Evolutionary conservation across 2,329 filamentous ascomycete genomes (phyloP), one percentile per base, ranked within the genome.

Genomic region (Stachybotrys chartarum): DNA sequence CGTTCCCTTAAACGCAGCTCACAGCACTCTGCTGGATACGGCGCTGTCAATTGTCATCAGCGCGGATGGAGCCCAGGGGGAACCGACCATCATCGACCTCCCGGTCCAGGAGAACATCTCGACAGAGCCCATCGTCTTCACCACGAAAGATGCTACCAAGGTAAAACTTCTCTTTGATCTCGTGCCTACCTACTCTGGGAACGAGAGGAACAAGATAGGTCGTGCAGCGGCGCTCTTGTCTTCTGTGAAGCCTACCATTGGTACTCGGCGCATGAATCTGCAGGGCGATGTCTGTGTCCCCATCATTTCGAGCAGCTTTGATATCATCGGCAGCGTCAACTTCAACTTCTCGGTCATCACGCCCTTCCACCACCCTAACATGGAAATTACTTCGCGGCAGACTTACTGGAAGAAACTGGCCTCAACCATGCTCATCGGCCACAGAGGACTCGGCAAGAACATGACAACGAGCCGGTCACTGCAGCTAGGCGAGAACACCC

Each of bases 311-410:
- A 86, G 86, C 42, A 90, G 82, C 57, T 75, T 97, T 39, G 93
- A 97, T 57, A 86, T 97, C 10, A 97, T 99, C 61, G 95, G 94
- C 16, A 85, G 87, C 0, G 90, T 99, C 61, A 96, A 96, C 65
- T 99, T 99, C 78, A 97, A 97, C 70, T 97, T 97, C 68, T 75
- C 96, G 35, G 83, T 97, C 65, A 91, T 99, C 63, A 97, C 91
- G 1, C 93, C 94, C 0, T 99, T 99, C 72, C 82, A 85, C 17
- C 94, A 97, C 69, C 90, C 91, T 7, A 95, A 95, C 57, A 94
- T 99, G 87, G 88, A 89, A 55, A 86, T 97, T 60, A 94, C 88
- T 1, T 90, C 91, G 42, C 82, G 91, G 56, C 90, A 95, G 67
- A 97, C 92, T 0, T 99, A 97, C 70, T 99, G 93, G 93, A 96